Evolutionary conservation across 257 asterid species (phyloP), one percentile per base, ranked within the genome.

Genomic region (Craterostigma plantagineum): DNA sequence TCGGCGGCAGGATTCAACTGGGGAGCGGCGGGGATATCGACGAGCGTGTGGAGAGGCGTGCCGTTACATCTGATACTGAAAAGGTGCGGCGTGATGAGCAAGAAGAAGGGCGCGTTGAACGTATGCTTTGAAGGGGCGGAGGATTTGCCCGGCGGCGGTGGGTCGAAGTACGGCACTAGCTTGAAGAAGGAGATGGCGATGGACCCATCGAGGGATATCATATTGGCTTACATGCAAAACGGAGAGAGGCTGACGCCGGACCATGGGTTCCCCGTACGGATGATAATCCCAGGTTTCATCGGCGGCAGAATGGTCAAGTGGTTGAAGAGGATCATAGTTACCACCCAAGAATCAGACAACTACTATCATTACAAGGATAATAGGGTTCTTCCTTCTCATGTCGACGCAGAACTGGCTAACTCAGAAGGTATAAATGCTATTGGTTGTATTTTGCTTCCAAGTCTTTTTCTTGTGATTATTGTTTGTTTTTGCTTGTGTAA

Each of bases 271-370:
- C 98, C 98, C 9, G 77, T 82, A 33, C 45, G 98, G 40, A 49
- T 82, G 66, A 76, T 87, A 0, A 79, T 87, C 27, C 98, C 98
- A 0, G 98, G 95, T 0, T 79, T 65, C 58, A 76, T 87, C 36
- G 98, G 98, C 10, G 98, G 95, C 0, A 70, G 98, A 47, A 82
- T 87, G 98, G 98, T 87, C 37, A 87, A 87, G 54, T 87, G 98
- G 98, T 45, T 87, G 27, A 79, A 72, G 59, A 45, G 95, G 0
- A 82, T 87, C 0, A 48, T 82, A 0, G 95, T 87, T 0, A 76
- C 91, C 3, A 71, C 93, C 0, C 12, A 55, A 11, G 95, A 87
- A 14, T 79, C 95, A 0, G 91, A 79, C 6, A 82, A 54, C 59
- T 76, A 70, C 46, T 87, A 87, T 34, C 98, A 87, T 38, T 82